A percentile compares a stretch with the other conserved stretches of the same genome.
Conservation (phyloP, 192 early-diverging fungal genomes). For the Haplosporangium gracile region DNA sequence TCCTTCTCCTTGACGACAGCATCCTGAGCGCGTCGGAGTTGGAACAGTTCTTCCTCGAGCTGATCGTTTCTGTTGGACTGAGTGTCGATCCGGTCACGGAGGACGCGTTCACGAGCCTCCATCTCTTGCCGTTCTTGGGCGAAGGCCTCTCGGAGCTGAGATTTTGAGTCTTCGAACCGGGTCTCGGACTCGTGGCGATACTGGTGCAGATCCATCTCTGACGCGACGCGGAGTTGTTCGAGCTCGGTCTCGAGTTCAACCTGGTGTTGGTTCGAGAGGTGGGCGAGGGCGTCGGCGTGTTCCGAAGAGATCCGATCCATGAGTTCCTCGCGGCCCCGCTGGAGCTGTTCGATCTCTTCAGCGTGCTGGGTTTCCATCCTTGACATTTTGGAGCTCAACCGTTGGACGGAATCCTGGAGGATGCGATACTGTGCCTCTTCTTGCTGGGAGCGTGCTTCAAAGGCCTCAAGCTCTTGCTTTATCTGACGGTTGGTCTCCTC, state of each 20-base stretch:
- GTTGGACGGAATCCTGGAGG: slow-evolving; percentile 43
- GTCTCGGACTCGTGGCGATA: background rate
- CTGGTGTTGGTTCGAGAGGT: slow-evolving; percentile 9
- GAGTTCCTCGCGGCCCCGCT: slow-evolving; percentile 17
- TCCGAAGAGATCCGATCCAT: slow-evolving; percentile 15
- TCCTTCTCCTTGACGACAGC: slow-evolving; percentile 16
- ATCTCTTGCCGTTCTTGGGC: slow-evolving; percentile 10
- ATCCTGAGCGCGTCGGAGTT: slow-evolving; percentile 11
- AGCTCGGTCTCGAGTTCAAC: background rate
- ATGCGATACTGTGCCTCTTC: slow-evolving; percentile 39
- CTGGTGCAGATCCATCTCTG: background rate
- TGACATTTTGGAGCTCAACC: slow-evolving; percentile 38
- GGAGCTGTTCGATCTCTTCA: slow-evolving; percentile 21
- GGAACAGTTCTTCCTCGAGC: slow-evolving; percentile 35
- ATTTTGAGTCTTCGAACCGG: background rate
- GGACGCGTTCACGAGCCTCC: slow-evolving; percentile 34
- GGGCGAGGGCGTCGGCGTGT: slow-evolving; percentile 10
- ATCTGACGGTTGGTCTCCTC: background rate
- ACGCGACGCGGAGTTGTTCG: background rate
- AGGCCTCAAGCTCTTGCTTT: slow-evolving; percentile 22
- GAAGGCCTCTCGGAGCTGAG: slow-evolving; percentile 7
- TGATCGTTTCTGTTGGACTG: slow-evolving; percentile 2
- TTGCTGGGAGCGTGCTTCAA: slow-evolving; percentile 24
- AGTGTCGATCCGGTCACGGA: slow-evolving; percentile 18
- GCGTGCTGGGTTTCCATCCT: slow-evolving; percentile 39